Conservation (phyloP, 164 flowering plant genomes). For the Magnolia sinica region DNA sequence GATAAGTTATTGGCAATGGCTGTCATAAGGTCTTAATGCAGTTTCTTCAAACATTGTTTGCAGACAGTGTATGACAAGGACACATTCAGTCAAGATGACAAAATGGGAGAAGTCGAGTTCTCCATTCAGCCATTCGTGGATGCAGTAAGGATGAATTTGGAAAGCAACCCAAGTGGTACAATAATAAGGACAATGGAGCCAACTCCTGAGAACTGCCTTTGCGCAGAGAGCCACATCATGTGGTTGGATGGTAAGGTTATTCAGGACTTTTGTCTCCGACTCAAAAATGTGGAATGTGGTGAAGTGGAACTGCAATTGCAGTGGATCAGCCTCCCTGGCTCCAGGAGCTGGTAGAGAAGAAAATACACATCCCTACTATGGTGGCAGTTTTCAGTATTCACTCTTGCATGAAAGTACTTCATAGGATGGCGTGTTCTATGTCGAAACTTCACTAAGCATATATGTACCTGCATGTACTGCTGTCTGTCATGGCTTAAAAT, state of each 20-base stretch:
- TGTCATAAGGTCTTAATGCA: neutral
- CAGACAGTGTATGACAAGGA: slow-evolving; percentile 74
- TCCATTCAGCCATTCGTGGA: slow-evolving; percentile 46
- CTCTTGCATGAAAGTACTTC: neutral
- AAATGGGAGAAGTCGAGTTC: slow-evolving; percentile 79
- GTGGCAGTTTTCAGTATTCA: neutral
- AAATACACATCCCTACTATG: neutral
- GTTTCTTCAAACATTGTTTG: slow-evolving; percentile 6
- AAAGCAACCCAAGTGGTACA: slow-evolving; percentile 47
- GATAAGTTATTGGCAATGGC: neutral
- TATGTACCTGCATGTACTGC: too few species aligned
- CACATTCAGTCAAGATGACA: slow-evolving; percentile 59
- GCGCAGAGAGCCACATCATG: slow-evolving; percentile 56
- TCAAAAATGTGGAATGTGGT: slow-evolving; percentile 75
- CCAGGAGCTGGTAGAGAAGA: slow-evolving; percentile 10
- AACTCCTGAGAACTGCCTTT: slow-evolving; percentile 51
- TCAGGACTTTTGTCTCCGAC: slow-evolving; percentile 54
- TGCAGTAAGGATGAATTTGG: slow-evolving; percentile 41
- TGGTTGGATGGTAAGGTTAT: slow-evolving; percentile 48
- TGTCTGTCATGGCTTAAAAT: too few species aligned
- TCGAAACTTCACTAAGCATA: too few species aligned
- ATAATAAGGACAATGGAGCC: slow-evolving; percentile 43
- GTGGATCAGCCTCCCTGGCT: slow-evolving; percentile 59
- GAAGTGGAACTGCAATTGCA: slow-evolving; percentile 63
- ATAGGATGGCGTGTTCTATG: neutral